A percentile compares a stretch with the other conserved stretches of the same genome.
phyloP scores from a whole-genome alignment of 345 rosid genomes.

The Passiflora organensis region DNA sequence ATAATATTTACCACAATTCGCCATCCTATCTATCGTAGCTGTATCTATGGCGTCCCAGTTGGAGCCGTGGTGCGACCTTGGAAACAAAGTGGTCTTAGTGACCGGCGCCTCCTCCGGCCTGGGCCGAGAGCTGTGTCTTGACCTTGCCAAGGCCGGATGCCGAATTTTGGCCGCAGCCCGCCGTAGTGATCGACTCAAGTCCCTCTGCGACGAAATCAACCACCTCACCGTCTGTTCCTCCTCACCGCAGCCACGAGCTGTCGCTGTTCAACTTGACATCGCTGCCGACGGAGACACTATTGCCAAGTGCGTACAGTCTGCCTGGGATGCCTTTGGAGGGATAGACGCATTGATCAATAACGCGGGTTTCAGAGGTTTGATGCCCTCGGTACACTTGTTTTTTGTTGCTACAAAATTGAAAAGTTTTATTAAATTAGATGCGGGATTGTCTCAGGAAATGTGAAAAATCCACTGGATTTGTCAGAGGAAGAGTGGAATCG shows the following conservation, averaged over 20 bases:
- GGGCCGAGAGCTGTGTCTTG: conserved; percentile 70
- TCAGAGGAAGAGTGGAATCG: conserved; percentile 65
- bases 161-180: conserved; percentile 65
- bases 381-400: no score
- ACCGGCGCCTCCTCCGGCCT: conserved; percentile 88
- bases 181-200: conserved; percentile 56
- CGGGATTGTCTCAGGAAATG: no score
- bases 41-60: no score
- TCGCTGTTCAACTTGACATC: conserved; percentile 67
- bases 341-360: conserved; percentile 71
- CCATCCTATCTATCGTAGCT: no score
- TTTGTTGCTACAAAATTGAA: no score
- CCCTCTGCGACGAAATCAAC: conserved; percentile 71
- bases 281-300: conserved; percentile 46
- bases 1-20: no score
- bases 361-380: conserved; percentile 65
- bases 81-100: conserved; percentile 68
- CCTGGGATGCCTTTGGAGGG: conserved; percentile 72
- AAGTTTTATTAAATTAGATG: no score
- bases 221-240: not conserved
- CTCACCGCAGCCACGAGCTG: conserved; percentile 29
- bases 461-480: conserved; percentile 41
- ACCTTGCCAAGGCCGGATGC: conserved; percentile 70
- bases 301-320: conserved; percentile 36
- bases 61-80: conserved; percentile 62